Conservation (phyloP, 2,329 filamentous ascomycete species). For the Phoma sp. region DNA sequence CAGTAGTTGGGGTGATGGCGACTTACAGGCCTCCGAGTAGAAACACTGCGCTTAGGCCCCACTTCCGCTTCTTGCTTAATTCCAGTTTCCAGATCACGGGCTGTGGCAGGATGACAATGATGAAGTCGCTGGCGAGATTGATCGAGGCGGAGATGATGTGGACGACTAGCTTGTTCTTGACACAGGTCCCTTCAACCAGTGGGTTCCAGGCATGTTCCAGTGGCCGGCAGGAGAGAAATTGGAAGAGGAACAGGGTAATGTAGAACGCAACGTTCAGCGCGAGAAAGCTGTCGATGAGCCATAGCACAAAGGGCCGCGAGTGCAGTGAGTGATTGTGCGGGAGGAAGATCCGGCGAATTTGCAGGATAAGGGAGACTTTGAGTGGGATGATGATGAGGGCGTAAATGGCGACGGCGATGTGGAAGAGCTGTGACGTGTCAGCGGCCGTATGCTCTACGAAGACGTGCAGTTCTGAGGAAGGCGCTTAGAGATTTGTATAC, state of each 20-base stretch:
- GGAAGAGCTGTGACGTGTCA: constrained; percentile 15
- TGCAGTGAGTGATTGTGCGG: constrained; percentile 6
- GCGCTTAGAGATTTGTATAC: not conserved
- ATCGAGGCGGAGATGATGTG: constrained; percentile 25
- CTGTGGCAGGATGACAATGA: constrained; percentile 27
- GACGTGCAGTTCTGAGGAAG: not conserved
- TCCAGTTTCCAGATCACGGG: constrained; percentile 27
- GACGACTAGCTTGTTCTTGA: constrained; percentile 20
- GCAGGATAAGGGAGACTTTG: constrained; percentile 29
- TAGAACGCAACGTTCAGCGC: constrained; percentile 27
- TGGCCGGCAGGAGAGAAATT: constrained; percentile 28
- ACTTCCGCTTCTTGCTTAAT: constrained; percentile 16
- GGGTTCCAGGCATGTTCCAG: constrained; percentile 24
- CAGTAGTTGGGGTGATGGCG: too few relatives aligned
- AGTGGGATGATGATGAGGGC: constrained; percentile 19
- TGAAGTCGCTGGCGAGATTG: constrained; percentile 29
- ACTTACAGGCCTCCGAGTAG: constrained; percentile 22
- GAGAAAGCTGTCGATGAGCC: constrained; percentile 20
- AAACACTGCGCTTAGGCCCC: constrained; percentile 23
- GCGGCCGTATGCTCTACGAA: not conserved
- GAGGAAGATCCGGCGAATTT: constrained; percentile 28
- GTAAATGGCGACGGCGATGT: constrained; percentile 22
- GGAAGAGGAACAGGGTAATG: constrained; percentile 23
- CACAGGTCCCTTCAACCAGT: constrained; percentile 16
- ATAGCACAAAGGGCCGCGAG: constrained; percentile 1